These are phyloP conservation scores for Solanum aculeatissimum DNA, from an alignment of 305 asterid genomes.

Conservation along the genomic window DNA sequence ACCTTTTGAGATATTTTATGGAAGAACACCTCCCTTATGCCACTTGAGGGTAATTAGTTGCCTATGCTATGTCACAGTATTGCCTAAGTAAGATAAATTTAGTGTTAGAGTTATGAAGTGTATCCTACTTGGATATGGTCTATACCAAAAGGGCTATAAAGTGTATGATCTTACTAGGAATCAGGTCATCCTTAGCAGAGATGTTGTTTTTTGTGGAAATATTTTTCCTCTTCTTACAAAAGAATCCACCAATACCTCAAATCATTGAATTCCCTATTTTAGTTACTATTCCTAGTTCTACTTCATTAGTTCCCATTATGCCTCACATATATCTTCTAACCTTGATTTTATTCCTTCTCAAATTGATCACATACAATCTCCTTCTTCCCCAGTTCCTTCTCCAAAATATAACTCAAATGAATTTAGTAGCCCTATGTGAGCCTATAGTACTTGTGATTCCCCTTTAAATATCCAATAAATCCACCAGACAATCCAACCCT, in stretches of 20 bases:
- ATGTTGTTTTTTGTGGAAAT: not conserved
- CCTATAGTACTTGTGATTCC: not conserved
- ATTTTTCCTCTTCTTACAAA: not conserved
- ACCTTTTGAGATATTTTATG: not conserved
- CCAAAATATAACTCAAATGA: too few relatives aligned
- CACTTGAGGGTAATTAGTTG: not conserved
- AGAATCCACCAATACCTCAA: not conserved
- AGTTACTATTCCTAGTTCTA: not conserved
- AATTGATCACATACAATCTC: not conserved
- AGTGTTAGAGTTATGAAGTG: not conserved
- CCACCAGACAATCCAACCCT: not conserved
- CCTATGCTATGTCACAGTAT: not conserved
- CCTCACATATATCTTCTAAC: too few relatives aligned
- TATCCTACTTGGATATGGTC: not conserved
- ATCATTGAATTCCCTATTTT: not conserved
- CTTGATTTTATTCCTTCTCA: not conserved
- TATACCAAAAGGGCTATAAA: not conserved
- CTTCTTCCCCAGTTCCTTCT: not conserved
- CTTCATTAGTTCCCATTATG: not conserved
- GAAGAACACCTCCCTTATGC: not conserved
- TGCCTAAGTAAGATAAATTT: not conserved
- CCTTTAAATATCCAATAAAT: not conserved
- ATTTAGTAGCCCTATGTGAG: not conserved
- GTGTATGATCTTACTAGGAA: not conserved
- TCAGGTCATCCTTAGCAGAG: not conserved